Base-by-base conservation (phyloP, 2,329 filamentous ascomycete genomes). In the Aspergillus pseudoterreus region DNA sequence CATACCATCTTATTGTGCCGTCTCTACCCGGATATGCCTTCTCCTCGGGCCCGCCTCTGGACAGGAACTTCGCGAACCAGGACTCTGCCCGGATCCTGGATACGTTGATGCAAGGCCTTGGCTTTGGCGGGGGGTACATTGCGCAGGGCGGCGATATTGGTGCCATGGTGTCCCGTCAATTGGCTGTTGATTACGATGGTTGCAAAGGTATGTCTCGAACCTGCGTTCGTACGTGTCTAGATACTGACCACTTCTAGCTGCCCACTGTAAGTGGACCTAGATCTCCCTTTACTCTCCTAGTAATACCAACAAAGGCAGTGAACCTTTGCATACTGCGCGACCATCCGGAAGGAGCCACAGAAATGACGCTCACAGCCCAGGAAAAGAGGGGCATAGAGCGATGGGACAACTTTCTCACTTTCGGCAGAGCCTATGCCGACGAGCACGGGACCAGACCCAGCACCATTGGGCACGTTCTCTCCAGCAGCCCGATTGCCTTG, bases 381-480 rank as follows among this genome's bases (percentile, higher is more conserved):
- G 67, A 70, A 22, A 59, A 71, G 51, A 54, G 63, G 8, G 77
- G 63, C 6, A 38, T 69, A 2, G 55, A 60, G 11, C 56, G 58
- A 15, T 47, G 49, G 38, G 11, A 49, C 0, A 47, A 53, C 1
- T 70, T 70, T 33, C 22, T 49, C 6, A 48, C 50, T 1, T 49
- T 32, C 1, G 65, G 65, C 2, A 43, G 14, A 9, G 65, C 57
- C 4, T 70, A 70, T 55, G 57, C 61, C 1, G 43, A 55, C 10
- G 65, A 68, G 39, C 67, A 70, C 33, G 65, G 60, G 5, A 69
- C 65, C 21, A 58, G 62, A 33, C 59, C 67, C 12, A 67, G 65
- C 46, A 70, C 68, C 2, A 70, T 70, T 17, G 68, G 68, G 3
- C 63, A 66, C 41, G 63, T 65, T n/a, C 38, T 70, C n/a, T 57